These are phyloP conservation scores for Andrographis paniculata DNA, from an alignment of 305 asterid genomes.

Conservation along the genomic window DNA sequence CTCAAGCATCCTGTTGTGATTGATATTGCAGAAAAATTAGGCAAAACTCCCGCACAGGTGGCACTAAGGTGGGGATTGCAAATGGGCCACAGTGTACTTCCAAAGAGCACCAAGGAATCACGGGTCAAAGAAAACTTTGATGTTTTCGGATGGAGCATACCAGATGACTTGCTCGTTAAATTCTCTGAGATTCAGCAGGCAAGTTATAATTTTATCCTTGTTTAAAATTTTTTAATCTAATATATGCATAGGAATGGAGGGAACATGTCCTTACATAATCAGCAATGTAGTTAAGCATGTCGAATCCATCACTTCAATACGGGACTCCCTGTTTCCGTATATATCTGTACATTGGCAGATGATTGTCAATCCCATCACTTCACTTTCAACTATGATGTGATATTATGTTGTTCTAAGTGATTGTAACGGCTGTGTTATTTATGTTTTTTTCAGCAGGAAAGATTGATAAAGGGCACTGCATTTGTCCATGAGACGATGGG, in stretches of 20 bases:
- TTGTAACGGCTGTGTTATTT: background rate
- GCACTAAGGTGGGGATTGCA: conserved; percentile 80
- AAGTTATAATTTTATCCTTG: background rate
- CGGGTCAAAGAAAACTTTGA: conserved; percentile 66
- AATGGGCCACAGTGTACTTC: conserved; percentile 67
- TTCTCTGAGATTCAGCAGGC: conserved; percentile 11
- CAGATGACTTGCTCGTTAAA: conserved; percentile 44
- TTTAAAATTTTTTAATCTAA: background rate
- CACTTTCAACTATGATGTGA: background rate
- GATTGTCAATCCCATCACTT: too few relatives aligned
- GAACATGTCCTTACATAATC: too few relatives aligned
- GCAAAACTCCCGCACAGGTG: conserved; percentile 74
- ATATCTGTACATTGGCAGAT: too few relatives aligned
- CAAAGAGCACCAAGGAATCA: conserved; percentile 56
- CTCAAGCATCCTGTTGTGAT: conserved; percentile 42
- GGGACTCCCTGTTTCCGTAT: background rate
- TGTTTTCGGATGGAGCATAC: conserved; percentile 58
- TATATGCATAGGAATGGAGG: too few relatives aligned
- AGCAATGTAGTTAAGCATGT: too few relatives aligned
- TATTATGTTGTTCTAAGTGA: background rate
- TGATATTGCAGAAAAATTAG: conserved; percentile 46
- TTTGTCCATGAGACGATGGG: conserved; percentile 43
- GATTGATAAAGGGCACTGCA: conserved; percentile 35
- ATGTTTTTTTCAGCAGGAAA: conserved; percentile 36
- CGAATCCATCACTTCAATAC: background rate